Percentiles rank a stretch among this genome's conserved stretches.
phyloP scores from a whole-genome alignment of 495 filamentous ascomycete genomes.

The Lepidopterella palustris region DNA sequence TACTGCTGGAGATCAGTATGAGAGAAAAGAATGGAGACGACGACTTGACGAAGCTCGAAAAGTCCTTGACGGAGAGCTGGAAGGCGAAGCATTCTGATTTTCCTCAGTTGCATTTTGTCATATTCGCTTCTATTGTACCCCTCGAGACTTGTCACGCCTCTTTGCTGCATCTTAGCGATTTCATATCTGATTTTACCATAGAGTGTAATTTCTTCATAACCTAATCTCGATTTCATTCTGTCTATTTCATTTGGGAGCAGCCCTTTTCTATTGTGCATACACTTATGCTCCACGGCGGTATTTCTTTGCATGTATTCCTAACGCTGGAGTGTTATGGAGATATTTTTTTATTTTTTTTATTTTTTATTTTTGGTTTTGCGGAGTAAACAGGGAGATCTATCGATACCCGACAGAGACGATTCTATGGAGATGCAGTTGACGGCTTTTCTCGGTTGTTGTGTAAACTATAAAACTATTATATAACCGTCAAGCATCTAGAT shows the following conservation, averaged over 20 bases:
- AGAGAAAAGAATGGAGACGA: constrained; percentile 56
- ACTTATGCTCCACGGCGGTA: neutral
- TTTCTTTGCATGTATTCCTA: neutral
- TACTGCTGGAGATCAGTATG: constrained; percentile 50
- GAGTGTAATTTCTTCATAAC: neutral
- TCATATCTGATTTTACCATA: neutral
- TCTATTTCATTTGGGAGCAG: neutral
- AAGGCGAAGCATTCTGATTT: constrained; percentile 12
- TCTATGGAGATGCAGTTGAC: neutral
- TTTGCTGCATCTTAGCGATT: constrained; percentile 10
- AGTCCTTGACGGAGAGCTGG: constrained; percentile 54
- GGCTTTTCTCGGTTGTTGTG: neutral
- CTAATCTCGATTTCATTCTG: neutral
- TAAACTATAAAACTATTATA: neutral
- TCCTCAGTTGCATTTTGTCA: neutral
- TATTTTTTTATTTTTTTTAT: neutral
- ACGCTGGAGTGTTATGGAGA: neutral
- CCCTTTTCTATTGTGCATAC: neutral
- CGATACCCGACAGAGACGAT: neutral
- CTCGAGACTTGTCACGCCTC: neutral
- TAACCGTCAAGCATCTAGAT: neutral
- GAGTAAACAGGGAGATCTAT: neutral
- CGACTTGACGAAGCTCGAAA: constrained; percentile 67
- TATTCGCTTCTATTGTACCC: neutral
- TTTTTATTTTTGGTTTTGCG: too few species aligned